Percentiles rank a stretch among this genome's conserved stretches.
These are phyloP conservation scores for Suillus spraguei DNA, from an alignment of 768 basidiomycete species.

Conservation along the genomic window DNA sequence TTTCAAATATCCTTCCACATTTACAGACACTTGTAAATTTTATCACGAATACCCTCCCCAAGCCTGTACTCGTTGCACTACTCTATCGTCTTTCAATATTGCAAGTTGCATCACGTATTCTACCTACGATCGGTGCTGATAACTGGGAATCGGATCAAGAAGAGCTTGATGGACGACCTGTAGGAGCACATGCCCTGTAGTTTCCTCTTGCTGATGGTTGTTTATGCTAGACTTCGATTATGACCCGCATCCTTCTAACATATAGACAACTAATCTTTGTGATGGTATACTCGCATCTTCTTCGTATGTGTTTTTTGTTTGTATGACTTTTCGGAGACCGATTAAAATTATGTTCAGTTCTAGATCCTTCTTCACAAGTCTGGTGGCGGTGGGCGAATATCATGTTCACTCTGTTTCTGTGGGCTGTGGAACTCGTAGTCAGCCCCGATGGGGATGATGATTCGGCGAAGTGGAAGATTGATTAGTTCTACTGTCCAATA, in stretches of 20 bases:
- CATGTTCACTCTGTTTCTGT: conserved; percentile 81
- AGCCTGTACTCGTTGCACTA: conserved; percentile 79
- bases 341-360: conserved; percentile 48
- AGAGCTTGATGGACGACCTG: conserved; percentile 68
- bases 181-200: conserved; percentile 31
- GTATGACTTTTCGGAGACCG: neutral
- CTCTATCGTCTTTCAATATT: conserved; percentile 80
- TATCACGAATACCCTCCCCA: conserved; percentile 82
- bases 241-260: conserved; percentile 74
- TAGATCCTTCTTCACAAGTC: conserved; percentile 88
- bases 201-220: neutral
- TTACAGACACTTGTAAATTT: conserved; percentile 80
- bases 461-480: conserved; percentile 79
- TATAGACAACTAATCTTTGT: conserved; percentile 86
- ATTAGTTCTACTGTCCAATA: conserved; percentile 32
- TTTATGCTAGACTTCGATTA: conserved; percentile 62
- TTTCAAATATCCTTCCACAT: conserved; percentile 81
- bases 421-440: conserved; percentile 82
- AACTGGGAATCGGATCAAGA: conserved; percentile 73
- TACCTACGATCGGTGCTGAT: conserved; percentile 84
- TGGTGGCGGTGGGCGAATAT: conserved; percentile 96
- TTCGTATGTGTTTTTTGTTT: conserved; percentile 53
- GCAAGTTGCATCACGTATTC: conserved; percentile 78
- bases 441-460: conserved; percentile 72
- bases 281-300: conserved; percentile 84